Conservation (phyloP, 371 early-diverging fungal genomes). For the Mucor indicus region DNA sequence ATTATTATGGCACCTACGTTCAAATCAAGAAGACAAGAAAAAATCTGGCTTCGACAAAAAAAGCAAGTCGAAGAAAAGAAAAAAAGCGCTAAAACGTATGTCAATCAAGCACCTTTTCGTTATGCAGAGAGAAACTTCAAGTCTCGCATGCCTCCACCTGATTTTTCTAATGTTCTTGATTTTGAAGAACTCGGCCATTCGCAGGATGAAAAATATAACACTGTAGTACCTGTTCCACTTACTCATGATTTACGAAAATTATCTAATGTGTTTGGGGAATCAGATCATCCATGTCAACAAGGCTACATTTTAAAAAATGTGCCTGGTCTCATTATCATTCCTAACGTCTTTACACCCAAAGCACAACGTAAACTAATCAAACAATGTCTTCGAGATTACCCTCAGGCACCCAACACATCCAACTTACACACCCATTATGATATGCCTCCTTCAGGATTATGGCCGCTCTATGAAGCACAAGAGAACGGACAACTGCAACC, state of each 20-base stretch:
- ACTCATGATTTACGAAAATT: constrained; percentile 13
- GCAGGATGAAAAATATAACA: constrained; percentile 16
- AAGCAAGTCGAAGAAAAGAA: constrained; percentile 23
- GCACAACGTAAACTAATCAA: constrained; percentile 66
- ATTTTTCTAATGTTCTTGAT: constrained; percentile 60
- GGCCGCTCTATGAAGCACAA: constrained; percentile 51
- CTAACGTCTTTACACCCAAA: constrained; percentile 61
- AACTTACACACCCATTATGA: constrained; percentile 85
- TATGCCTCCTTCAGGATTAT: constrained; percentile 67
- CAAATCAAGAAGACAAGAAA: constrained; percentile 42
- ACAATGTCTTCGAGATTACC: constrained; percentile 63
- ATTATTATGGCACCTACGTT: constrained; percentile 6
- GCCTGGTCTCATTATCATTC: constrained; percentile 65
- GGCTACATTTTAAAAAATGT: constrained; percentile 18
- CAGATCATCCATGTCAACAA: not conserved
- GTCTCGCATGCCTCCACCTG: constrained; percentile 53
- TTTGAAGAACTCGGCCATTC: constrained; percentile 25
- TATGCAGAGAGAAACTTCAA: constrained; percentile 72
- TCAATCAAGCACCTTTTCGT: constrained; percentile 76
- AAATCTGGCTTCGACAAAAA: constrained; percentile 33
- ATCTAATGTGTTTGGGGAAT: constrained; percentile 19
- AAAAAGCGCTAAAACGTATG: constrained; percentile 26
- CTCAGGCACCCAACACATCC: constrained; percentile 71
- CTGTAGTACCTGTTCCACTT: constrained; percentile 27
- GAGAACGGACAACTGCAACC: constrained; percentile 17